A percentile compares a stretch with the other conserved stretches of the same genome.
Evolutionary conservation across 495 filamentous ascomycete genomes (phyloP).

Genomic region (Corynascus novoguineensis): DNA sequence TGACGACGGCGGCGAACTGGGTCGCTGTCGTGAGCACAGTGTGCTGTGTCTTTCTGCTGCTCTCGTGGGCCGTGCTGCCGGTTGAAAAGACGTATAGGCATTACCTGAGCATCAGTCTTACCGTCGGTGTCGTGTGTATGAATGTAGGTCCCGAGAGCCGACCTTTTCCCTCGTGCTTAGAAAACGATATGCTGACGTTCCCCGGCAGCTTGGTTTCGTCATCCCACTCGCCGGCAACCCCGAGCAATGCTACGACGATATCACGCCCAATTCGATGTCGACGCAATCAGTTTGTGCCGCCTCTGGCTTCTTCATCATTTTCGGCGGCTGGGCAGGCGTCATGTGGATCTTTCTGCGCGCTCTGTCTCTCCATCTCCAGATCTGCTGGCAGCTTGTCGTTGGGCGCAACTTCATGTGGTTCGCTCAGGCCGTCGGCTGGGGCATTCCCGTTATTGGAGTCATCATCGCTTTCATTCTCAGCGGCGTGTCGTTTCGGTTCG

Average conservation of each 20-base stretch:
- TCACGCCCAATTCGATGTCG: conserved; percentile 92
- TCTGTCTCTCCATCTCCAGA: conserved; percentile 89
- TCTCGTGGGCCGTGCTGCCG: conserved; percentile 78
- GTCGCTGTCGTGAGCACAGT: conserved; percentile 69
- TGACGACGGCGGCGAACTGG: conserved; percentile 66
- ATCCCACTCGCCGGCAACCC: conserved; percentile 79
- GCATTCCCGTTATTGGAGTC: conserved; percentile 67
- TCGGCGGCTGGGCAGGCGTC: conserved; percentile 75
- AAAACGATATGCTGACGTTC: neutral
- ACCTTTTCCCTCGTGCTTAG: neutral
- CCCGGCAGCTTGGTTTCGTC: conserved; percentile 67
- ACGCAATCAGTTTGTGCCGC: conserved; percentile 75
- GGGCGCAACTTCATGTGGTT: conserved; percentile 87
- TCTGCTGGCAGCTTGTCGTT: conserved; percentile 91
- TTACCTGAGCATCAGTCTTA: conserved; percentile 84
- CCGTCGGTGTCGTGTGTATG: conserved; percentile 67
- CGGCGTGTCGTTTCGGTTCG: conserved; percentile 91
- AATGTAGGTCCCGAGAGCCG: conserved; percentile 57
- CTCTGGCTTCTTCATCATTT: conserved; percentile 76
- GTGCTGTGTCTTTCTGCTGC: conserved; percentile 67
- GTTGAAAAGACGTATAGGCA: conserved; percentile 88
- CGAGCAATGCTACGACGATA: conserved; percentile 77
- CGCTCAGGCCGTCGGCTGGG: conserved; percentile 76
- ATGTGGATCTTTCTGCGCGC: conserved; percentile 91
- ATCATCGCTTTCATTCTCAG: conserved; percentile 73